Evolutionary conservation across 805 yeast species (phyloP).

Genomic region (Lachancea sp.): DNA sequence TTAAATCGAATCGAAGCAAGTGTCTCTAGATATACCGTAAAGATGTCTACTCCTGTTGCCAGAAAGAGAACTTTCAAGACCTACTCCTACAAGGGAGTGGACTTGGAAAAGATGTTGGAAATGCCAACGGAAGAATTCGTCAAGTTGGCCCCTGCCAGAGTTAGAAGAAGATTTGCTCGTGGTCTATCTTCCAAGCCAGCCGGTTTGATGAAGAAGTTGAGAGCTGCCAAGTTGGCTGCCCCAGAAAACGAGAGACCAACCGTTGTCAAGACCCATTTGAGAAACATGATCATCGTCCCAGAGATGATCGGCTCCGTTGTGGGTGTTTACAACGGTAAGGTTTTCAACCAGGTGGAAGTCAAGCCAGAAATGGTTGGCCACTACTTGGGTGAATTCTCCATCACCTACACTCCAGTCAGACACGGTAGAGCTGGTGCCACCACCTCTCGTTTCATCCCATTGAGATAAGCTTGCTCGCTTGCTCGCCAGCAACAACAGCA

Average conservation of each 20-base stretch:
- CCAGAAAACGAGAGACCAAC: conserved; percentile 95
- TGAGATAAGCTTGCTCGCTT: conserved; percentile 42
- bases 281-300: conserved; percentile 98
- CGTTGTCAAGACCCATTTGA: conserved; percentile 96
- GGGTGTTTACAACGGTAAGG: conserved; percentile 99
- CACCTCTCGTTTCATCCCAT: conserved; percentile 74
- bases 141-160: conserved; percentile 96
- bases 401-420: conserved; percentile 98
- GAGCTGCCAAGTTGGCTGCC: conserved; percentile 91
- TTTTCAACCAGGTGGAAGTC: conserved; percentile 97
- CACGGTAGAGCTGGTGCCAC: conserved; percentile 97
- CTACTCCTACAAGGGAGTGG: conserved; percentile 99
- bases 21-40: conserved; percentile 3
- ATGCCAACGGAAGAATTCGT: conserved; percentile 95
- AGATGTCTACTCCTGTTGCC: conserved; percentile 34
- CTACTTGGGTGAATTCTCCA: conserved; percentile 99
- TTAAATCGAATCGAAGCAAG: background rate
- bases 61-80: conserved; percentile 92
- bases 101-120: conserved; percentile 87
- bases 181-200: conserved; percentile 93
- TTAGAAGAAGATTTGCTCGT: conserved; percentile 98
- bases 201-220: conserved; percentile 94
- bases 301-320: conserved; percentile 99
- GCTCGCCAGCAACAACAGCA: no score
- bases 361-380: conserved; percentile 99